Percentiles rank a stretch among this genome's conserved stretches.
Conservation (phyloP, 2,329 filamentous ascomycete species). For the Calonectria naviculata region DNA sequence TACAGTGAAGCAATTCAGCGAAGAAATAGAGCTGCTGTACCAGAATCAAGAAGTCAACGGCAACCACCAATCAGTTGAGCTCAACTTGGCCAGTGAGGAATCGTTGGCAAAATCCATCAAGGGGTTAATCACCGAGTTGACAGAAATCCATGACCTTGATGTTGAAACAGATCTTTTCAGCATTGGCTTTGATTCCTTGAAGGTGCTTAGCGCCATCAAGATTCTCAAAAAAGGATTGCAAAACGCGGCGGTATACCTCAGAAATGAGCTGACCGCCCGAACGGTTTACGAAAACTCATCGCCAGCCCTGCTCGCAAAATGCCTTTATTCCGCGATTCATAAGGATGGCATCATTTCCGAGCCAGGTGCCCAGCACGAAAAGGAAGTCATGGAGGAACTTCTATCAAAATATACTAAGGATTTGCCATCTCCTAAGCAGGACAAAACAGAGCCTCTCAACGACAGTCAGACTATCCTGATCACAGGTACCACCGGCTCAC, state of each 20-base stretch:
- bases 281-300: conserved; percentile 7
- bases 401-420: not conserved
- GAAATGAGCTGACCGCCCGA: not conserved
- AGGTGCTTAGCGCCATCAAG: not conserved
- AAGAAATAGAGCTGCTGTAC: not conserved
- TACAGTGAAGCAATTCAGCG: not conserved
- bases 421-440: not conserved
- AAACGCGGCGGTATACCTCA: not conserved
- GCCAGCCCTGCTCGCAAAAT: not conserved
- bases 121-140: not conserved
- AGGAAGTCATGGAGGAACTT: not conserved
- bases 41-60: not conserved
- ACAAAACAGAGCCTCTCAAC: not conserved
- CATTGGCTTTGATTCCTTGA: conserved; percentile 1
- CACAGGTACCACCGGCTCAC: conserved; percentile 89
- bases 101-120: not conserved
- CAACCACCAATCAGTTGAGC: not conserved
- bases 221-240: not conserved
- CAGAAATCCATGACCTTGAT: not conserved
- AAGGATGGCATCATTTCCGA: not conserved
- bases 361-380: not conserved
- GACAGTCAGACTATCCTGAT: conserved; percentile 73
- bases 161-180: not conserved
- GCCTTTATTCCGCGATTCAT: not conserved
- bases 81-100: not conserved